Evolutionary conservation across 805 yeast species (phyloP).

Genomic region (Cyberlindnera subsufficiens): DNA sequence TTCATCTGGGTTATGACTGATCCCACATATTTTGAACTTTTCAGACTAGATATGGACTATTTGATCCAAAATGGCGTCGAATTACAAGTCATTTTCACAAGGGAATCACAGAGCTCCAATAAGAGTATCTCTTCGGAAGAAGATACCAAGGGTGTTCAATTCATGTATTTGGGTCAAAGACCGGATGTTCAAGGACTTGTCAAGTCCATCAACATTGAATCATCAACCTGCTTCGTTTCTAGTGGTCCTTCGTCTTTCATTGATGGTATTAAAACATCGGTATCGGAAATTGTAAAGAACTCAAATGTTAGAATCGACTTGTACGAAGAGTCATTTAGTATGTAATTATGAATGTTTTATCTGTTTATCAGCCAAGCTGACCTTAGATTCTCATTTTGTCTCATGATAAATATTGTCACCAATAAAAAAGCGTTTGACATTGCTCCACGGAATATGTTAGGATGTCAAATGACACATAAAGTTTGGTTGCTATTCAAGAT

Average conservation of each 20-base stretch:
- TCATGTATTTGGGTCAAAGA: slow-evolving; percentile 8
- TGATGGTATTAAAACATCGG: slow-evolving; percentile 47
- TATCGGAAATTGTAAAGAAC: slow-evolving; percentile 33
- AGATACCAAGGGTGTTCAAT: background rate
- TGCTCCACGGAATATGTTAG: background rate
- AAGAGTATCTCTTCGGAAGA: too few relatives aligned
- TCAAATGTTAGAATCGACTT: slow-evolving; percentile 25
- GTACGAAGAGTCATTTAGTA: slow-evolving; percentile 26
- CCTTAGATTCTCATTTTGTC: too few relatives aligned
- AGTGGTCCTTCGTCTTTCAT: slow-evolving; percentile 61
- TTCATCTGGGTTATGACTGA: slow-evolving; percentile 64
- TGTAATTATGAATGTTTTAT: slow-evolving; percentile 5
- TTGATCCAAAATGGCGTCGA: slow-evolving; percentile 24
- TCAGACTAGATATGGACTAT: slow-evolving; percentile 36
- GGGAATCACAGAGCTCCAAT: slow-evolving; percentile 2
- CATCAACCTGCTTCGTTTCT: slow-evolving; percentile 42
- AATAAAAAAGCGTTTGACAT: too few relatives aligned
- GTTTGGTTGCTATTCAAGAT: background rate
- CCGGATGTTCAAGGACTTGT: slow-evolving; percentile 11
- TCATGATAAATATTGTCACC: too few relatives aligned
- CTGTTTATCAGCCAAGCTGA: background rate
- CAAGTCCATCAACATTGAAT: slow-evolving; percentile 24
- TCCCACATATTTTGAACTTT: slow-evolving; percentile 41
- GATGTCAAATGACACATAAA: background rate
- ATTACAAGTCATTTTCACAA: slow-evolving; percentile 15